Evolutionary conservation across 148 eudicot species (phyloP).

Genomic region (Cornus kousa): DNA sequence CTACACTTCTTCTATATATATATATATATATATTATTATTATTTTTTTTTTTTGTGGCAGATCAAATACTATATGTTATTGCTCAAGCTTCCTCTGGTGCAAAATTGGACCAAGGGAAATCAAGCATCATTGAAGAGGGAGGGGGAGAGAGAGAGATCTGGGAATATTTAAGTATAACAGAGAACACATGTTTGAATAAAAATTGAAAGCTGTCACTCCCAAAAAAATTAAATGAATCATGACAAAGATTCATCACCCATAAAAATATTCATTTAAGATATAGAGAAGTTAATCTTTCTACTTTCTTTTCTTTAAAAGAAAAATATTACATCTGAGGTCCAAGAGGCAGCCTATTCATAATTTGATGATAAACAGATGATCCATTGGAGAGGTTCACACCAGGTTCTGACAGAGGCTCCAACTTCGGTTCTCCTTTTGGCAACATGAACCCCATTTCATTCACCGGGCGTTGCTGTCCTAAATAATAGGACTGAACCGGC

Average conservation of each 20-base stretch:
- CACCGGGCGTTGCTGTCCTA: conserved; percentile 26
- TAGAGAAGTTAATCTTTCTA: conserved; percentile 15
- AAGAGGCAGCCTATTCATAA: conserved; percentile 45
- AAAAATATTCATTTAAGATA: conserved; percentile 1
- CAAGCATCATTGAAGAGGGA: not conserved
- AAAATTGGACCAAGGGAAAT: too few relatives aligned
- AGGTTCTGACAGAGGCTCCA: conserved; percentile 43
- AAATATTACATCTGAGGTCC: conserved; percentile 43
- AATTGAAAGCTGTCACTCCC: not conserved
- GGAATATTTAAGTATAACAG: not conserved
- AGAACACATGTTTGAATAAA: not conserved
- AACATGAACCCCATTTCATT: conserved; percentile 37
- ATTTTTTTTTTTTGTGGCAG: too few relatives aligned
- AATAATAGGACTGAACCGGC: conserved; percentile 19
- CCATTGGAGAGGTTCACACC: conserved; percentile 29
- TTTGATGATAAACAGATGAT: conserved; percentile 38
- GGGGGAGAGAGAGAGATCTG: not conserved
- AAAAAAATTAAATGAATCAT: conserved; percentile 11
- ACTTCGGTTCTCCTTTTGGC: conserved; percentile 43
- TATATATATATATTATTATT: too few relatives aligned
- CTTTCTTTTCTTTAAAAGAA: conserved; percentile 6
- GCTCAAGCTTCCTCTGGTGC: too few relatives aligned
- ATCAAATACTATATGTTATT: too few relatives aligned
- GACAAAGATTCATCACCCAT: conserved; percentile 8
- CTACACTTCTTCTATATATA: too few relatives aligned